Conservation (phyloP, 139 green algal genomes). For the Eudorina sp. region DNA sequence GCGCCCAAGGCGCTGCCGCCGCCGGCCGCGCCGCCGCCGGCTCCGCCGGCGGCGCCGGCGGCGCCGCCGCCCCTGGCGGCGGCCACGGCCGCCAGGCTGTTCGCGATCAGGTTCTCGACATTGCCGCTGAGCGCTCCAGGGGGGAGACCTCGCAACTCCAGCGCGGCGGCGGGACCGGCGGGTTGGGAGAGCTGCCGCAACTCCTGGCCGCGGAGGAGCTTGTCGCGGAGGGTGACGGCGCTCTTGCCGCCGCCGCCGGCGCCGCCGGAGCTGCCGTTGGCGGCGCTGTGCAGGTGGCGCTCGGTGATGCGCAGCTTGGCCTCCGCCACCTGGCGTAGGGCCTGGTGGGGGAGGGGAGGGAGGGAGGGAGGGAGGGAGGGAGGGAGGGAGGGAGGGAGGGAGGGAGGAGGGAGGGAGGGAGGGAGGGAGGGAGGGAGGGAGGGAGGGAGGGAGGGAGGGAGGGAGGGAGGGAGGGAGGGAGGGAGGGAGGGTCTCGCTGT, state of each 20-base stretch:
- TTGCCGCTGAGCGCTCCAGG: background rate
- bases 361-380: background rate
- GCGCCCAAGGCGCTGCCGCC: background rate
- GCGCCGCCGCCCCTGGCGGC: no score
- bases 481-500: background rate
- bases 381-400: background rate
- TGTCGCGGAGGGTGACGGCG: constrained; percentile 21
- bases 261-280: background rate
- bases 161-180: background rate
- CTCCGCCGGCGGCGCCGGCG: no score
- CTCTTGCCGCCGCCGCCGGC: no score
- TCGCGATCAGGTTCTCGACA: constrained; percentile 19
- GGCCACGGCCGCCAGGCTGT: background rate
- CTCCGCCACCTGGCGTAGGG: constrained; percentile 44
- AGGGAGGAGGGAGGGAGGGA: background rate
- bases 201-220: constrained; percentile 44
- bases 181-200: constrained; percentile 34
- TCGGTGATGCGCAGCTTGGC: constrained; percentile 53
- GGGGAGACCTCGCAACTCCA: background rate
- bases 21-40: background rate
- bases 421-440: background rate
- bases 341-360: constrained; percentile 23
- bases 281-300: background rate
- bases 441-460: constrained; percentile 2
- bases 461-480: background rate